Evolutionary conservation across 306 rosid species (phyloP).

Genomic region (Cucumis cinereus): DNA sequence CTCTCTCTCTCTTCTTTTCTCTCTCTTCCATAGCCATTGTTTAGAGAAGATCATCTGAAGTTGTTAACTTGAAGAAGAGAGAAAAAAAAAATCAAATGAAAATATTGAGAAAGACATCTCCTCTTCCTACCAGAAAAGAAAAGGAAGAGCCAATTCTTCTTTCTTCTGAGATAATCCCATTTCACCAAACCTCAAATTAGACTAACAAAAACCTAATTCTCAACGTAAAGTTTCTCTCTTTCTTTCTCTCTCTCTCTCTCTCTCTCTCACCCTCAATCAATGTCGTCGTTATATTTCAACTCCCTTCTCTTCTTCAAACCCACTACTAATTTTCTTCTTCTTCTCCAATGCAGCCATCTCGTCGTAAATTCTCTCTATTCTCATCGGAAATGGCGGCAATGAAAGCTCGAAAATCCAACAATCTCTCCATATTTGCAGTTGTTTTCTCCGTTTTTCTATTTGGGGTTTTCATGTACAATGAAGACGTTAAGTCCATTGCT

Average conservation of each 20-base stretch:
- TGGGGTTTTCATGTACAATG: conserved; percentile 76
- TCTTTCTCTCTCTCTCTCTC: not conserved
- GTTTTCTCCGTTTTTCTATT: conserved; percentile 51
- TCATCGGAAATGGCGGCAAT: conserved; percentile 34
- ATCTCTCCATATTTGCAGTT: conserved; percentile 41
- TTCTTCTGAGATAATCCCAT: conserved; percentile 39
- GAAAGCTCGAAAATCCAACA: conserved; percentile 58
- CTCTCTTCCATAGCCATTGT: too few relatives aligned
- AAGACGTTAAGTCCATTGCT: conserved; percentile 62
- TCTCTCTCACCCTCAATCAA: not conserved
- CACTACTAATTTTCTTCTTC: conserved; percentile 7
- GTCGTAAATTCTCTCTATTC: conserved; percentile 35
- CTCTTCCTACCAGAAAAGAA: conserved; percentile 38
- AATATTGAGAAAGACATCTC: conserved; percentile 46
- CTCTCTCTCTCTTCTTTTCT: too few relatives aligned
- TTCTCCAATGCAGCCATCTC: conserved; percentile 36
- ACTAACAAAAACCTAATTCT: conserved; percentile 26
- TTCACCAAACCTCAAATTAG: conserved; percentile 54
- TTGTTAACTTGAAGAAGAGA: not conserved
- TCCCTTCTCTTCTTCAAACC: not conserved
- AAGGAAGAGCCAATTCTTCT: conserved; percentile 10
- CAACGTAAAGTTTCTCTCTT: conserved; percentile 8
- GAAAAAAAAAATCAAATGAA: not conserved
- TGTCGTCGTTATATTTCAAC: conserved; percentile 28
- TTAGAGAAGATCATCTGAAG: not conserved